Evolutionary conservation across 2,329 filamentous ascomycete genomes (phyloP), one percentile per base, ranked within the genome.

Genomic region (Trichoderma gracile): DNA sequence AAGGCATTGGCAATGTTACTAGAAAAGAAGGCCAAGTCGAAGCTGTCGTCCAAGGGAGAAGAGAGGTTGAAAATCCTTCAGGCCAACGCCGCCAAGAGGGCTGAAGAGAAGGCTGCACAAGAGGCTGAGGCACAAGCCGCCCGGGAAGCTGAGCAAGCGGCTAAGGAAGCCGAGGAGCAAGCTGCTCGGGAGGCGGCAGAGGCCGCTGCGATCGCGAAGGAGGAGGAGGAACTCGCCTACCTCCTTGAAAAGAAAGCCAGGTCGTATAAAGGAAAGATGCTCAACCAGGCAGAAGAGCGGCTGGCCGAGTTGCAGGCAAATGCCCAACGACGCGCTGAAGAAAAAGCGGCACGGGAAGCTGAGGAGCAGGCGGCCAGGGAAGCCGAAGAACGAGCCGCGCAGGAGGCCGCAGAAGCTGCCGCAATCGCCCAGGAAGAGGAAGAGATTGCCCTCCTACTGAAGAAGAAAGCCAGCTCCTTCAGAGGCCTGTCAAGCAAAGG

Each of bases 1-100:
- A 71, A 73, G 17, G 77, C 82, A 64, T 70, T 81, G 12, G 76
- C 73, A 14, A 69, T 72, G 4, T 72, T 82, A 3, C 80, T 79
- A 50, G 76, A 77, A 27, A 85, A 84, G 71, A 84, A 83, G 68
- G 76, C 76, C 2, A 82, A 80, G 67, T 68, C 52, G 64, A 69
- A 68, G 66, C 75, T 62, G 8, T 38, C 49, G 3, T 17, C 23
- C 14, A 54, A 42, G 25, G 59, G 59, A 5, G 52, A 63, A 30
- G 53, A 63, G 40, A 57, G 53, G 30, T 15, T 57, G 1, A 58
- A n/a, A 15, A 17, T 40, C 5, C 61, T 63, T 6, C 43, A 57
- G 30, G 62, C 53, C 1, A 64, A 52, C n/a, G 55, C 46, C 9
- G 14, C 45, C 17, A 52, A 27, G 33, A 30, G 62, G 33, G 65